These are phyloP conservation scores for Gloeostereum incarnatum DNA, from an alignment of 768 basidiomycete genomes.

Conservation along the genomic window DNA sequence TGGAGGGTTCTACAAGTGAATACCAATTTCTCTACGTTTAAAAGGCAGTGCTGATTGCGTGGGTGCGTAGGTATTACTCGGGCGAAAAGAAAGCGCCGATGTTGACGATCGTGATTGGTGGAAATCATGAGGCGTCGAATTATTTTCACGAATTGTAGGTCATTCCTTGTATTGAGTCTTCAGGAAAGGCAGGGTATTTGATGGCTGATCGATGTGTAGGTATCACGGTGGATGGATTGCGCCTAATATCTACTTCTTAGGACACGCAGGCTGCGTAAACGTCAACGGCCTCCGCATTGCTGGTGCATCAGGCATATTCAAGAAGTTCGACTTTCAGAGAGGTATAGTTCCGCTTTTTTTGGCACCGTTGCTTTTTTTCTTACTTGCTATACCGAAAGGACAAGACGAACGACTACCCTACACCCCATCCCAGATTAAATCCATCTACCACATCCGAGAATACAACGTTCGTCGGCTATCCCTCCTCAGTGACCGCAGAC, in stretches of 20 bases:
- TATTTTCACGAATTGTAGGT: constrained; percentile 93
- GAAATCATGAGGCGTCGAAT: constrained; percentile 96
- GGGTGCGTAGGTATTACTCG: constrained; percentile 65
- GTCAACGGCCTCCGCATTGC: constrained; percentile 85
- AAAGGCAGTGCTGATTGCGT: not conserved
- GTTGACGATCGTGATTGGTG: constrained; percentile 90
- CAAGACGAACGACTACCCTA: constrained; percentile 82
- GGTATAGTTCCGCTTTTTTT: constrained; percentile 31
- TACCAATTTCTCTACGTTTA: no score
- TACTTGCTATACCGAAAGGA: constrained; percentile 29
- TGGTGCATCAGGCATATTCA: constrained; percentile 91
- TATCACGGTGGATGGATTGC: constrained; percentile 98
- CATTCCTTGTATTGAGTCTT: not conserved
- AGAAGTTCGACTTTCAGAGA: constrained; percentile 58
- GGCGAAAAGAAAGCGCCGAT: constrained; percentile 77
- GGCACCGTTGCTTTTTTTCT: not conserved
- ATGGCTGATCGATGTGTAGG: constrained; percentile 34
- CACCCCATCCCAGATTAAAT: constrained; percentile 58
- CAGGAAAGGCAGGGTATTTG: constrained; percentile 6
- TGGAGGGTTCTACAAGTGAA: constrained; percentile 77
- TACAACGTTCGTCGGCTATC: constrained; percentile 76
- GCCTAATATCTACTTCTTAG: constrained; percentile 93
- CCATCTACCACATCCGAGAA: constrained; percentile 86
- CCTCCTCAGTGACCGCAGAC: constrained; percentile 35
- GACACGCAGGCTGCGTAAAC: constrained; percentile 80